phyloP scores from a whole-genome alignment of 345 rosid genomes.

The Mangifera indica region DNA sequence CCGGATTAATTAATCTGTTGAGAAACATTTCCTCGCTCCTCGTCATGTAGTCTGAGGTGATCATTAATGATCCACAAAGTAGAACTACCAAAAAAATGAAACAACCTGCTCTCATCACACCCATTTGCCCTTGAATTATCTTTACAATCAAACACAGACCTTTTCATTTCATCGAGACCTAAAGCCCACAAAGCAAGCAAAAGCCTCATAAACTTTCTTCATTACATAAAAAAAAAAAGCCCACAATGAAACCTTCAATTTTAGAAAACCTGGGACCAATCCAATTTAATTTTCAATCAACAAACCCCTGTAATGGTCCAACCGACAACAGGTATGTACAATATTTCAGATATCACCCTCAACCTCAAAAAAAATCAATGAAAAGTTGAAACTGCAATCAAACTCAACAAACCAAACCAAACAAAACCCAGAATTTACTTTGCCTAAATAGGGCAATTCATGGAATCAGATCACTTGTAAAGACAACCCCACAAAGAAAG shows the following conservation, averaged over 20 bases:
- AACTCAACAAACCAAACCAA: constrained; percentile 15
- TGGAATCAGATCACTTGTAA: constrained; percentile 18
- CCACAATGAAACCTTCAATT: constrained; percentile 17
- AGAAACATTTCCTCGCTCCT: constrained; percentile 42
- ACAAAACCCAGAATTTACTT: constrained; percentile 26
- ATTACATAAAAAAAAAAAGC: background rate
- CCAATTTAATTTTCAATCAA: constrained; percentile 6
- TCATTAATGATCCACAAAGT: constrained; percentile 39
- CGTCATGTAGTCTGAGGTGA: constrained; percentile 35
- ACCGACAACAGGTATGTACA: constrained; percentile 1
- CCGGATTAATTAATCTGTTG: constrained; percentile 44
- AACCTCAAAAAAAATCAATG: constrained; percentile 4
- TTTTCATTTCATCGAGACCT: constrained; percentile 41
- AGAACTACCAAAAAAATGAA: constrained; percentile 35
- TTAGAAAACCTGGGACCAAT: background rate
- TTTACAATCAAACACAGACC: constrained; percentile 21
- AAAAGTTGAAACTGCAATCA: constrained; percentile 19
- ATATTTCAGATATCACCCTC: constrained; percentile 4
- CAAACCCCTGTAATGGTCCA: constrained; percentile 1
- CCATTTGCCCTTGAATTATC: constrained; percentile 33
- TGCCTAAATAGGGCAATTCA: constrained; percentile 17
- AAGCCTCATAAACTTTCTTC: constrained; percentile 19
- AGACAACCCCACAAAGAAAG: background rate
- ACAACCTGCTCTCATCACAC: constrained; percentile 24
- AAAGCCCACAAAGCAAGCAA: constrained; percentile 25